Evolutionary conservation across 345 rosid genomes (phyloP).

Genomic region (Pistacia vera): DNA sequence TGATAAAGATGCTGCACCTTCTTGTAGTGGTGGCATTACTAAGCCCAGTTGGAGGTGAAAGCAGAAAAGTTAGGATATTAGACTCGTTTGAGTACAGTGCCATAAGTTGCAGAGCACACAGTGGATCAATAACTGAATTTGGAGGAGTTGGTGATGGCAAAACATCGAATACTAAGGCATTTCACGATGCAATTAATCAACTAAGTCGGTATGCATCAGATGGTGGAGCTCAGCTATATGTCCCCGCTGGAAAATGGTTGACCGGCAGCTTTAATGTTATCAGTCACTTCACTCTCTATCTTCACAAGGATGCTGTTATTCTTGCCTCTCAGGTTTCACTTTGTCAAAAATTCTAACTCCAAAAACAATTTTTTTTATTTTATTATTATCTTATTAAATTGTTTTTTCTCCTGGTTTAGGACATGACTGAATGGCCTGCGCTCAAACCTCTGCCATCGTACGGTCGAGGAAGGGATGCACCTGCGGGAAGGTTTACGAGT

Average conservation of each 20-base stretch:
- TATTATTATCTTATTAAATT: not conserved
- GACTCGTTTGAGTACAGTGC: slow-evolving; percentile 71
- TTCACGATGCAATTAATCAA: slow-evolving; percentile 59
- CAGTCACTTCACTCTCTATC: slow-evolving; percentile 87
- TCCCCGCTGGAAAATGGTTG: slow-evolving; percentile 87
- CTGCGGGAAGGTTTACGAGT: slow-evolving; percentile 81
- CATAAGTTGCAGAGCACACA: slow-evolving; percentile 74
- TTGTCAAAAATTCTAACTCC: not conserved
- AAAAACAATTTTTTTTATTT: not conserved
- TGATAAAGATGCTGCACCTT: slow-evolving; percentile 18
- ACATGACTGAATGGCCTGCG: slow-evolving; percentile 67
- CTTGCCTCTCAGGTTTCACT: slow-evolving; percentile 75
- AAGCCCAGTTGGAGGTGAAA: slow-evolving; percentile 38
- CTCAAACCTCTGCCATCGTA: slow-evolving; percentile 82
- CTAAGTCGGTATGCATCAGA: slow-evolving; percentile 52
- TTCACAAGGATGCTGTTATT: slow-evolving; percentile 78
- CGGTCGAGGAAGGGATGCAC: slow-evolving; percentile 92
- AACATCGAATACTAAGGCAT: slow-evolving; percentile 81
- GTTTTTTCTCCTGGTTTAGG: slow-evolving; percentile 30
- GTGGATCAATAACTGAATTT: slow-evolving; percentile 77
- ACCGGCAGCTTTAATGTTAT: slow-evolving; percentile 83
- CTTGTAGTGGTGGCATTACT: slow-evolving; percentile 25
- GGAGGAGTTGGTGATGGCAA: slow-evolving; percentile 90
- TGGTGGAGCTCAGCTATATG: slow-evolving; percentile 76
- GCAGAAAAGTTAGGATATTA: slow-evolving; percentile 33